phyloP scores from a whole-genome alignment of 805 yeast genomes.

The Saccharomycopsis sp. region DNA sequence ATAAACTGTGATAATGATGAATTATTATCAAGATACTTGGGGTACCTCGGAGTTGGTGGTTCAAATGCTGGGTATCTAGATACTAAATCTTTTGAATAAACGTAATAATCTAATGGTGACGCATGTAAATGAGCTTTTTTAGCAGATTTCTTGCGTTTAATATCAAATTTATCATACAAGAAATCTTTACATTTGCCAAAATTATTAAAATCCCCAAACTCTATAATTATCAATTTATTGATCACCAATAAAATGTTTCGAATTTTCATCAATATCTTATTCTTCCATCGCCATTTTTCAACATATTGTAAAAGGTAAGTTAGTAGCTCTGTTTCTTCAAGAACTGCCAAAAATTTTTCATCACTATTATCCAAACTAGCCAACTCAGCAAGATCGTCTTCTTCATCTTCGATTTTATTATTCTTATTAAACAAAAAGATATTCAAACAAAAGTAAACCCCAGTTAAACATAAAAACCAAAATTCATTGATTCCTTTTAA shows the following conservation, averaged over 20 bases:
- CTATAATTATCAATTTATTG: constrained; percentile 47
- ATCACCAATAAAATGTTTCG: constrained; percentile 49
- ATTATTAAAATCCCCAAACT: constrained; percentile 51
- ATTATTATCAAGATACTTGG: constrained; percentile 40
- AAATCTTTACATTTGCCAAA: constrained; percentile 40
- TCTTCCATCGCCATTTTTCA: constrained; percentile 62
- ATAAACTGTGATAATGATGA: constrained; percentile 54
- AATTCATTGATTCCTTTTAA: constrained; percentile 14
- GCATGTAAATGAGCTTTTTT: constrained; percentile 35
- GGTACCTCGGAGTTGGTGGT: constrained; percentile 44
- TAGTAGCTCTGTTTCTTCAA: constrained; percentile 35
- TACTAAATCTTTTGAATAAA: constrained; percentile 65
- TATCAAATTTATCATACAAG: constrained; percentile 37
- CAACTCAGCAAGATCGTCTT: background rate
- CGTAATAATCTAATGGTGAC: constrained; percentile 80
- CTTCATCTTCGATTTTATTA: background rate
- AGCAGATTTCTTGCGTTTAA: constrained; percentile 23
- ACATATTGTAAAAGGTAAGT: constrained; percentile 40
- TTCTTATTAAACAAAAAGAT: constrained; percentile 4
- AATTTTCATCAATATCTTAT: constrained; percentile 38
- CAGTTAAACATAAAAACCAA: constrained; percentile 17
- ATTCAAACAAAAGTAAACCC: constrained; percentile 15
- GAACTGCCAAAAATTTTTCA: background rate
- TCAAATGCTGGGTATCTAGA: constrained; percentile 69
- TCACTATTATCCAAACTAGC: constrained; percentile 1